Evolutionary conservation across 768 basidiomycete species (phyloP).

Genomic region (Trametes meyenii): DNA sequence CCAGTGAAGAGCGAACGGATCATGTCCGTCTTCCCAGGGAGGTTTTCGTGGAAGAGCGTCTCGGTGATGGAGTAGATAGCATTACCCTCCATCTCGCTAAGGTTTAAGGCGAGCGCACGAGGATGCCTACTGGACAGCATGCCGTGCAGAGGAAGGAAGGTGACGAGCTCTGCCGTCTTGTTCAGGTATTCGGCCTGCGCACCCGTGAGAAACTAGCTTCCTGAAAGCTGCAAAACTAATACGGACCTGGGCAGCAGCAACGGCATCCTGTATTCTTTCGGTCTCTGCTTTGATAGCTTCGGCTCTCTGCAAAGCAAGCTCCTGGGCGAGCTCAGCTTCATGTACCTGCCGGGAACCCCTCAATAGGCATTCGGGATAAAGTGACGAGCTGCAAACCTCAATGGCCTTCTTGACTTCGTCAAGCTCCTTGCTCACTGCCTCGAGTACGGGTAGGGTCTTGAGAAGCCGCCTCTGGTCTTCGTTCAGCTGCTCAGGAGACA

Average conservation of each 20-base stretch:
- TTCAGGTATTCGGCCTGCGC: constrained; percentile 46
- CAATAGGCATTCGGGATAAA: background rate
- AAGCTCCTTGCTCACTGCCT: constrained; percentile 80
- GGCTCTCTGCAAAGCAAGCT: constrained; percentile 54
- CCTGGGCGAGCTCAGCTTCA: constrained; percentile 64
- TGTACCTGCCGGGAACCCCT: constrained; percentile 45
- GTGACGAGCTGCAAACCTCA: constrained; percentile 53
- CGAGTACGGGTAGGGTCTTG: constrained; percentile 72
- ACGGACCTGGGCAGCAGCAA: constrained; percentile 60
- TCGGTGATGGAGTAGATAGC: constrained; percentile 58
- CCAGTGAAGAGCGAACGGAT: constrained; percentile 60
- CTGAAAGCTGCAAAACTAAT: background rate
- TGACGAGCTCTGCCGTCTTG: constrained; percentile 54
- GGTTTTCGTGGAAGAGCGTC: constrained; percentile 58
- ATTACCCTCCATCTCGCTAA: constrained; percentile 54
- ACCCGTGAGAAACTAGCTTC: background rate
- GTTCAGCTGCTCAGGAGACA: constrained; percentile 73
- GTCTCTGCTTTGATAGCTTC: constrained; percentile 62
- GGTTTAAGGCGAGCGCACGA: constrained; percentile 43
- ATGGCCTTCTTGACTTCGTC: constrained; percentile 82
- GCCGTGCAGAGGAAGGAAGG: constrained; percentile 61
- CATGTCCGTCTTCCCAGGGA: constrained; percentile 50
- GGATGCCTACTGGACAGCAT: constrained; percentile 49
- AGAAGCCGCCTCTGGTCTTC: constrained; percentile 83
- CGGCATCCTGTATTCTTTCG: constrained; percentile 54